Evolutionary conservation across 345 rosid genomes (phyloP), one percentile per base, ranked within the genome.

Genomic region (Rubroshorea leprosula): DNA sequence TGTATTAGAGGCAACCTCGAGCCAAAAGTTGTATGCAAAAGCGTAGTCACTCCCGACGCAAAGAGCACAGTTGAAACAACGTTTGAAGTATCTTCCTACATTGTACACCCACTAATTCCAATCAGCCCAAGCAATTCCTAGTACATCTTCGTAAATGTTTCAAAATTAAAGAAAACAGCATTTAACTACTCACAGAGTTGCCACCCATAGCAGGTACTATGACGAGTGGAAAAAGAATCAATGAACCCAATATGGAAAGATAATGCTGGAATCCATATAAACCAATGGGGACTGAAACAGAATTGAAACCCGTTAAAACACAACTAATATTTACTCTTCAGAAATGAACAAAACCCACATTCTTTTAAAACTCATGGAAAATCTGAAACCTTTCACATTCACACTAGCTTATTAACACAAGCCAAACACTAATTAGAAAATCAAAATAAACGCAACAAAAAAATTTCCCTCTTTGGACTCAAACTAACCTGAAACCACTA

Each of bases 151-250:
- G n/a, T n/a, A n/a, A n/a, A n/a, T n/a, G n/a, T n/a, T n/a, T n/a
- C n/a, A n/a, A n/a, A 45, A 23, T n/a, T n/a, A 44, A 54, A 43
- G 41, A 1, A 35, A 8, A 10, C 1, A 49, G 15, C 53, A 44
- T 26, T 23, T 19, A 69, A 64, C 23, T 47, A 78, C 97, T 83
- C 80, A 93, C 99, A 20, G 83, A 80, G 48, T 76, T 69, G 60
- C 97, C 99, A 72, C 99, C 97, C 99, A 93, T 93, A 47, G 99
- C 96, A 53, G 99, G 99, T 78, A 86, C 97, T 38, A 93, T 79
- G 71, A 93, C 91, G 0, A 85, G 85, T 16, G 99, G 99, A 77
- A 86, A 81, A 62, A 92, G 84, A 75, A 92, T 72, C 75, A 92
- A 60, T 8, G 98, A 92, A 21, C 98, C 98, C 75, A 83, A 68